Evolutionary conservation across 768 basidiomycete species (phyloP).

Genomic region (Lentinula lateritia): DNA sequence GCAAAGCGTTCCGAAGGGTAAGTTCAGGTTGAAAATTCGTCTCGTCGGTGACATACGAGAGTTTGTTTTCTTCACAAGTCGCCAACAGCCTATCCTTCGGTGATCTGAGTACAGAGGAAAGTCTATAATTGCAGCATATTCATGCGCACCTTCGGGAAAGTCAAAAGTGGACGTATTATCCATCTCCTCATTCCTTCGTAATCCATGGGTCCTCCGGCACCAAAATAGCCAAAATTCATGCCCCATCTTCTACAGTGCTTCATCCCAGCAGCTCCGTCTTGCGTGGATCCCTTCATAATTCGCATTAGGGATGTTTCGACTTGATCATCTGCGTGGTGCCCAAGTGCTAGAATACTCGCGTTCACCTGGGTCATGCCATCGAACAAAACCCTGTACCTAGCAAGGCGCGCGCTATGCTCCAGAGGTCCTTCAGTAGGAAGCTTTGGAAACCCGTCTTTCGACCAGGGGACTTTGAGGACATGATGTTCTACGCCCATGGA

Average conservation of each 20-base stretch:
- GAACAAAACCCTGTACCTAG: slow-evolving; percentile 51
- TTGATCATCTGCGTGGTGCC: slow-evolving; percentile 81
- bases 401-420: slow-evolving; percentile 54
- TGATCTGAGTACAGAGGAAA: background rate
- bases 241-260: slow-evolving; percentile 64
- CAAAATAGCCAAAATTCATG: slow-evolving; percentile 49
- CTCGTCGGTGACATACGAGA: slow-evolving; percentile 59
- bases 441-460: slow-evolving; percentile 39
- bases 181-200: slow-evolving; percentile 57
- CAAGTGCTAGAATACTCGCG: slow-evolving; percentile 49
- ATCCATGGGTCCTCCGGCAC: slow-evolving; percentile 37
- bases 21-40: slow-evolving; percentile 73
- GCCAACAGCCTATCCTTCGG: slow-evolving; percentile 71
- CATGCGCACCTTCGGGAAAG: slow-evolving; percentile 56
- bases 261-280: slow-evolving; percentile 65
- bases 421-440: slow-evolving; percentile 28
- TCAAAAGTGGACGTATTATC: slow-evolving; percentile 68
- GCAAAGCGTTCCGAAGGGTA: slow-evolving; percentile 69
- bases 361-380: slow-evolving; percentile 33
- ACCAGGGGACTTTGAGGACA: slow-evolving; percentile 54
- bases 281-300: slow-evolving; percentile 49
- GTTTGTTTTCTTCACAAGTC: slow-evolving; percentile 59
- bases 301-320: slow-evolving; percentile 78
- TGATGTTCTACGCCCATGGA: slow-evolving; percentile 41
- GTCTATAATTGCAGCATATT: background rate